A percentile compares a stretch with the other conserved stretches of the same genome.
Conservation (phyloP, 257 asterid genomes). For the Plantago ovata region DNA sequence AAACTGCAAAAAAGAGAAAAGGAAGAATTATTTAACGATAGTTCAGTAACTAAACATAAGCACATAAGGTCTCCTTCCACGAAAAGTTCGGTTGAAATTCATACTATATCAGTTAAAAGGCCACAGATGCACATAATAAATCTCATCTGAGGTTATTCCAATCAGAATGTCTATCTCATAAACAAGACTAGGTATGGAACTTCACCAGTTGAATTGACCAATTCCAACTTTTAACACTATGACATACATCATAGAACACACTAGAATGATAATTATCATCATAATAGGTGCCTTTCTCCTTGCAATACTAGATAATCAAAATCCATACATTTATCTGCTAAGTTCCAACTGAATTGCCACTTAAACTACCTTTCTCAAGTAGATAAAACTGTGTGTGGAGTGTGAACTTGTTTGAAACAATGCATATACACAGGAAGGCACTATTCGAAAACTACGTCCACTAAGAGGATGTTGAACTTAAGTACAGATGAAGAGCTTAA, state of each 20-base stretch:
- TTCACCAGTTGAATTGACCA: neutral
- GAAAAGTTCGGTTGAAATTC: too few species aligned
- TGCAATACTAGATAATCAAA: neutral
- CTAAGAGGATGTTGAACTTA: neutral
- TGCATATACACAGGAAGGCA: neutral
- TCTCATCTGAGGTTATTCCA: too few species aligned
- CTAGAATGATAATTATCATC: too few species aligned
- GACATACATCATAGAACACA: neutral
- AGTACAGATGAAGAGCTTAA: neutral
- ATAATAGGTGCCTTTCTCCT: neutral
- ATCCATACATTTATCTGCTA: neutral
- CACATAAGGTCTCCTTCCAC: too few species aligned
- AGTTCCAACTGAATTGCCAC: too few species aligned
- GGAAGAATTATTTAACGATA: neutral
- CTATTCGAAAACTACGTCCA: neutral
- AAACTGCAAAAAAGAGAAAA: constrained; percentile 39
- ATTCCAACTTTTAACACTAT: neutral
- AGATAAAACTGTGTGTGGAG: neutral
- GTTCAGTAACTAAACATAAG: too few species aligned
- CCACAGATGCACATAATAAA: too few species aligned
- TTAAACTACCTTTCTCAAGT: neutral
- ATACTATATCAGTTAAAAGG: too few species aligned
- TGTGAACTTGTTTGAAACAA: neutral
- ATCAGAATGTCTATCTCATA: neutral
- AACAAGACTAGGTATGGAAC: neutral